Base-by-base conservation (phyloP, 306 rosid species). In the Rosa lucieae region DNA sequence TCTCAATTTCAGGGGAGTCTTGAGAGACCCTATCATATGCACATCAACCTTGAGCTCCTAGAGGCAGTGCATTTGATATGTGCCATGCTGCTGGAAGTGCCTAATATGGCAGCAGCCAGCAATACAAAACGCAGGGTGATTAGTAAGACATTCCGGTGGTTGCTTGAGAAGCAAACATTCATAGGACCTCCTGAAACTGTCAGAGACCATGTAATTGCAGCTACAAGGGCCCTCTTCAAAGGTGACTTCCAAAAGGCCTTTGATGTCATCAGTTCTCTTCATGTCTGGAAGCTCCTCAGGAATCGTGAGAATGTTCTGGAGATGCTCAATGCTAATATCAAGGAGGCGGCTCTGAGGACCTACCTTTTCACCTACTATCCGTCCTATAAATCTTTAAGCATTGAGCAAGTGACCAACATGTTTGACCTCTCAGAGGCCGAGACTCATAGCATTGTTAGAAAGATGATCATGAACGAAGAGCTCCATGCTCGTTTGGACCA, bases 1-100 rank as follows among this genome's bases (percentile, higher is more conserved):
- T 17, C 21, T 68, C 47, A 14, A 29, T 69, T 84, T 52, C 91
- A 95, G 99, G 99, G 89, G 88, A 91, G 98, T 79, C 83, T 90
- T 81, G 97, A 93, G 87, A 85, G 98, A 81, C 99, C 99, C 15
- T 93, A 91, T 76, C 99, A 95, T 77, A 95, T 95, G 98, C 99
- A 95, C 87, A 95, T 95, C 68, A 95, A 90, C 84, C 98, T 90
- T 32, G 99, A 95, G 90, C 98, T 92, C 62, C 75, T 93, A 76
- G 98, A 95, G 84, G 79, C 96, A 2, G 97, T 91, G 65, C 98
- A 95, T 88, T 87, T 93, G 79, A 88, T 80, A 82, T 85, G 97
- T 75, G 97, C 98, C 67, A 95, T 95, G 98, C 89, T 95, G 73
- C 91, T 91, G 43, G 99, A 95, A 87, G 98, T 95, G 53, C 99